Conservation (phyloP, 495 filamentous ascomycete genomes). For the Apodospora peruviana region DNA sequence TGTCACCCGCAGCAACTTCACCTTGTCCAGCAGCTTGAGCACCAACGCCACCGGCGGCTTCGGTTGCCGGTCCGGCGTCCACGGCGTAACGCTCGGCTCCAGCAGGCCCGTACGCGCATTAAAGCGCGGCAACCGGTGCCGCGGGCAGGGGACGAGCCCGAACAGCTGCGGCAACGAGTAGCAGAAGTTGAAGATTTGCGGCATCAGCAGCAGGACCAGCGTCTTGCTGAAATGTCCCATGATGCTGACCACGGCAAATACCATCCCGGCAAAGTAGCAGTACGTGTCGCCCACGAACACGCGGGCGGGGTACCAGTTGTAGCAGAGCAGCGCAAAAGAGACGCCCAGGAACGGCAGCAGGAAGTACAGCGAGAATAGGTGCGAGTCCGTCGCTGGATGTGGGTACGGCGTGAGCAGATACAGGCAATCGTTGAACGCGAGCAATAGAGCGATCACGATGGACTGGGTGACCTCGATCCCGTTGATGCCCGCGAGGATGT, state of each 20-base stretch:
- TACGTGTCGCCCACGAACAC: slow-evolving; percentile 99
- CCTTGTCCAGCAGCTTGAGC: slow-evolving; percentile 57
- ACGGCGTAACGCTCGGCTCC: slow-evolving; percentile 78
- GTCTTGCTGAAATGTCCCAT: slow-evolving; percentile 98
- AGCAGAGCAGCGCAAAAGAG: slow-evolving; percentile 73
- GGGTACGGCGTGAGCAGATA: slow-evolving; percentile 76
- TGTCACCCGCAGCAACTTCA: slow-evolving; percentile 61
- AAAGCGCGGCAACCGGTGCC: slow-evolving; percentile 85
- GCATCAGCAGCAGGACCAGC: slow-evolving; percentile 80
- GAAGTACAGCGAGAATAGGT: slow-evolving; percentile 92
- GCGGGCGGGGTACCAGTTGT: slow-evolving; percentile 94
- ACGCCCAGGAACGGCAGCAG: slow-evolving; percentile 92
- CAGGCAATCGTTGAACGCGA: slow-evolving; percentile 76
- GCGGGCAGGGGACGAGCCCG: slow-evolving; percentile 80
- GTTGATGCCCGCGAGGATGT: slow-evolving; percentile 96
- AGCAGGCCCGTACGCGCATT: slow-evolving; percentile 76
- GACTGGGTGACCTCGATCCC: slow-evolving; percentile 95
- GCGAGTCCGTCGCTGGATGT: slow-evolving; percentile 91
- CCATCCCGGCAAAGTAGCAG: slow-evolving; percentile 99
- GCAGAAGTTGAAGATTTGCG: slow-evolving; percentile 93
- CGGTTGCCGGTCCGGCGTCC: slow-evolving; percentile 62
- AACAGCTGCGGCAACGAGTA: slow-evolving; percentile 92
- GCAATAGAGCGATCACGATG: slow-evolving; percentile 76
- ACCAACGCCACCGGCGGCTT: slow-evolving; percentile 50
- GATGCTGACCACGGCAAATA: slow-evolving; percentile 95